These are phyloP conservation scores for Rhizopogon vulgaris DNA, from an alignment of 768 basidiomycete genomes.

Conservation along the genomic window DNA sequence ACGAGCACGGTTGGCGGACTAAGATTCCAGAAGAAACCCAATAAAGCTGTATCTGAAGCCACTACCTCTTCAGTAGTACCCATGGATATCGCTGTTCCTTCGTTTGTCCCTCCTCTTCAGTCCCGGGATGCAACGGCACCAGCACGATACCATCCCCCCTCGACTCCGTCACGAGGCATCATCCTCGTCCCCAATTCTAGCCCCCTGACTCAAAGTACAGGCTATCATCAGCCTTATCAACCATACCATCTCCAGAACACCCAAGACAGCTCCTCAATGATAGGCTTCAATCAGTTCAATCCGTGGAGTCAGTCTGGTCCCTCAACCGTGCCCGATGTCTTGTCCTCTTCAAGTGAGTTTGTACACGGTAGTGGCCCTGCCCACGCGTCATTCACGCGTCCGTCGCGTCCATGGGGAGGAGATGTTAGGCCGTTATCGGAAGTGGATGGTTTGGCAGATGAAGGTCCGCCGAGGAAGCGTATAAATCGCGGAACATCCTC, in stretches of 20 bases:
- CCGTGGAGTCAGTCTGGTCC: conserved; percentile 31
- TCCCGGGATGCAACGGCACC: conserved; percentile 70
- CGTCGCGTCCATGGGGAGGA: conserved; percentile 21
- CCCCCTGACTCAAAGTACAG: conserved; percentile 40
- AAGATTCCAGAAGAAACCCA: conserved; percentile 40
- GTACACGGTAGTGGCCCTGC: conserved; percentile 32
- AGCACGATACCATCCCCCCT: conserved; percentile 53
- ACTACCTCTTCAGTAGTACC: conserved; percentile 47
- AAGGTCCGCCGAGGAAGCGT: conserved; percentile 69
- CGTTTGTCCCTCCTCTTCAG: conserved; percentile 47
- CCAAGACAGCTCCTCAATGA: conserved; percentile 39
- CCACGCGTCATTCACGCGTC: conserved; percentile 53
- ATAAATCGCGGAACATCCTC: conserved; percentile 46
- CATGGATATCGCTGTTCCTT: conserved; percentile 51
- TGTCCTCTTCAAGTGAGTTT: conserved; percentile 58
- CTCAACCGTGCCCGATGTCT: conserved; percentile 40
- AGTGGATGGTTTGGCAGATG: conserved; percentile 37
- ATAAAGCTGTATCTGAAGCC: conserved; percentile 22
- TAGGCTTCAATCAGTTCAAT: conserved; percentile 31
- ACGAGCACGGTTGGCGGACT: conserved; percentile 36
- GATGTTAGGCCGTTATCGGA: conserved; percentile 32
- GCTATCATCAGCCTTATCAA: conserved; percentile 30
- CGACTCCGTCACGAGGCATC: conserved; percentile 42
- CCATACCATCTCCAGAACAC: conserved; percentile 29
- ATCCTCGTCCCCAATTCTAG: conserved; percentile 78